phyloP scores from a whole-genome alignment of 352 stramenopile species.

The Pythium aquatile region DNA sequence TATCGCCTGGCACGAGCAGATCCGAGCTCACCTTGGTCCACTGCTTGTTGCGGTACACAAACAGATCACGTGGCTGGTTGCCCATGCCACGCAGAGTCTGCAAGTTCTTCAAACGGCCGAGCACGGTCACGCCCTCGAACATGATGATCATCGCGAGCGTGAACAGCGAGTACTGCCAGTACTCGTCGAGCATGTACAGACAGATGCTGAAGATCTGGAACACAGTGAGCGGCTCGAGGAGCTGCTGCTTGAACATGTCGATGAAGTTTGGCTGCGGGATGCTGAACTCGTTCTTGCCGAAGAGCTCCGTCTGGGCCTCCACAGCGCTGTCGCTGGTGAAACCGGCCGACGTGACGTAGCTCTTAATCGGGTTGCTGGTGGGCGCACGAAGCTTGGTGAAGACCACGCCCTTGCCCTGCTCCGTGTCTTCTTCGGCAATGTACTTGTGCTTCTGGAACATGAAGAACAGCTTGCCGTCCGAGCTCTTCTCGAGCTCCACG shows the following conservation, averaged over 20 bases:
- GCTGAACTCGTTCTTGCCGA: conserved; percentile 92
- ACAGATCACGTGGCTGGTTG: conserved; percentile 82
- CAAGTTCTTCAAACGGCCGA: conserved; percentile 94
- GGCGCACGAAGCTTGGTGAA: conserved; percentile 81
- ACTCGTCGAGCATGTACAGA: conserved; percentile 99
- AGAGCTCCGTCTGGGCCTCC: conserved; percentile 53
- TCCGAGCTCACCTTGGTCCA: conserved; percentile 87
- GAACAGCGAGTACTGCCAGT: conserved; percentile 99
- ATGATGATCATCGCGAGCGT: conserved; percentile 98
- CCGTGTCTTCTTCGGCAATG: conserved; percentile 50
- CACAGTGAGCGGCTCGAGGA: conserved; percentile 97
- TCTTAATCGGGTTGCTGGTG: conserved; percentile 55
- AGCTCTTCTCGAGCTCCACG: conserved; percentile 57
- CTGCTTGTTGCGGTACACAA: conserved; percentile 87
- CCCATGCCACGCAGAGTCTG: conserved; percentile 95
- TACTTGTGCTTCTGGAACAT: conserved; percentile 92
- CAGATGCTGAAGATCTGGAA: conserved; percentile 99
- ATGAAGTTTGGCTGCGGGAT: conserved; percentile 95
- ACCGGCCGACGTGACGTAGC: conserved; percentile 56
- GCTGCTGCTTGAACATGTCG: conserved; percentile 96
- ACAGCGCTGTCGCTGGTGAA: conserved; percentile 45
- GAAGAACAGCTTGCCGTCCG: conserved; percentile 60
- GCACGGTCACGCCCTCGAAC: conserved; percentile 96
- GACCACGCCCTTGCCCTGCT: conserved; percentile 62
- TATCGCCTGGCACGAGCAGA: conserved; percentile 90